These are phyloP conservation scores for Remersonia thermophila DNA, from an alignment of 2,329 filamentous ascomycete species.

Conservation along the genomic window DNA sequence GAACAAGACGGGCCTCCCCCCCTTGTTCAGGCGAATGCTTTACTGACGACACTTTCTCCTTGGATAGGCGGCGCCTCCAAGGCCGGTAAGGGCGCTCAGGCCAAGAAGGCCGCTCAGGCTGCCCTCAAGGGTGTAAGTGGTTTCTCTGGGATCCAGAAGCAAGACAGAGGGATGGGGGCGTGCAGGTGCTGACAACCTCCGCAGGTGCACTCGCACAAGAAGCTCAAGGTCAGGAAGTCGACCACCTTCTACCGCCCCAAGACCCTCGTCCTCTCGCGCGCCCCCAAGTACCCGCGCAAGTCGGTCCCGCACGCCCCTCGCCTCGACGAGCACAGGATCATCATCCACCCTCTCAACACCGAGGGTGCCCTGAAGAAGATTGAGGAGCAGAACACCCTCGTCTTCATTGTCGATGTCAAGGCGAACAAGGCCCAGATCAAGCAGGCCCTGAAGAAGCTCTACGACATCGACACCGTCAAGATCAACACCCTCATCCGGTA, in stretches of 20 bases:
- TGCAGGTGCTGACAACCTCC: constrained; percentile 13
- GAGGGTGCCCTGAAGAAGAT: constrained; percentile 99
- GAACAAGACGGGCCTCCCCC: constrained; percentile 21
- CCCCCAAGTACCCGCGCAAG: constrained; percentile 95
- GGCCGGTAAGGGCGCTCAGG: constrained; percentile 58
- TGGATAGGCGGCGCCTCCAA: constrained; percentile 41
- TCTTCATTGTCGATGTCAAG: constrained; percentile 95
- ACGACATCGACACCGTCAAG: constrained; percentile 96
- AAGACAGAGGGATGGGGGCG: not conserved
- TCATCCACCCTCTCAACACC: constrained; percentile 97
- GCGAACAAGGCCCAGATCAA: constrained; percentile 99
- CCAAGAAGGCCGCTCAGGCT: constrained; percentile 88
- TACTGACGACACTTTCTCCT: constrained; percentile 34
- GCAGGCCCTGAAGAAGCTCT: constrained; percentile 94
- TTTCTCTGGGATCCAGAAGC: not conserved
- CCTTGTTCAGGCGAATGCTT: constrained; percentile 53
- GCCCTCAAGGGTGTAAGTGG: constrained; percentile 84
- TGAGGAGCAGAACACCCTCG: constrained; percentile 99
- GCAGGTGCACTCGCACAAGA: constrained; percentile 58
- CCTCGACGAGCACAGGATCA: constrained; percentile 95
- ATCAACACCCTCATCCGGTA: constrained; percentile 98
- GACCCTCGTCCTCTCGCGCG: constrained; percentile 81
- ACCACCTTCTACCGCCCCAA: constrained; percentile 97
- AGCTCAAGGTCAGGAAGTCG: constrained; percentile 80
- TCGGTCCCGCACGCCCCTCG: constrained; percentile 79